Evolutionary conservation across 2,329 filamentous ascomycete species (phyloP).

Genomic region (Tolypocladium endophyticum): DNA sequence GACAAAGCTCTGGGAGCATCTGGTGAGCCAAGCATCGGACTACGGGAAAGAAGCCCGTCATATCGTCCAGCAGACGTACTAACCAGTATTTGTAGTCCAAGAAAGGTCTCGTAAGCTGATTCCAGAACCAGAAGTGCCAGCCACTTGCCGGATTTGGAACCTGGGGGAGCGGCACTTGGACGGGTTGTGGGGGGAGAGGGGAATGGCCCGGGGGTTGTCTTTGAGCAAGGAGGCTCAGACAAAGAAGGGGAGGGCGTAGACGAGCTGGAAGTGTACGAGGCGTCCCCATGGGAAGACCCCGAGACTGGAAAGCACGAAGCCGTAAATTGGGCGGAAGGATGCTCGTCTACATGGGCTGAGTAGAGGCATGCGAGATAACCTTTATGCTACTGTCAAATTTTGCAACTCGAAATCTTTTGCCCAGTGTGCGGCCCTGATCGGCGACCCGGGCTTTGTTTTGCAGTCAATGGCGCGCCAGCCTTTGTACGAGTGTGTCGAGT

Average conservation of each 20-base stretch:
- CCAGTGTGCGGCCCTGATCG: neutral
- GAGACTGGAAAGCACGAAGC: neutral
- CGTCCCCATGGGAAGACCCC: neutral
- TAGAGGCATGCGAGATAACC: neutral
- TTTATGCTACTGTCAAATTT: neutral
- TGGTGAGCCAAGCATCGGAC: constrained; percentile 28
- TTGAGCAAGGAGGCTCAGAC: neutral
- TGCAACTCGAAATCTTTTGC: neutral
- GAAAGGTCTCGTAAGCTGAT: constrained; percentile 28
- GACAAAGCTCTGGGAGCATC: constrained; percentile 92
- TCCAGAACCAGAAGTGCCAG: neutral
- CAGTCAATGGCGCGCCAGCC: neutral
- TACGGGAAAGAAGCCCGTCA: neutral
- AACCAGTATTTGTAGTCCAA: constrained; percentile 18
- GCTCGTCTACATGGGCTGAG: neutral
- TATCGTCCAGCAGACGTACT: neutral
- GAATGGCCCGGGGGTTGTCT: neutral
- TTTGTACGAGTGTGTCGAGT: neutral
- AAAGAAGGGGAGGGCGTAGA: neutral
- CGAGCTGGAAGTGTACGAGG: neutral
- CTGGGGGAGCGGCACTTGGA: neutral
- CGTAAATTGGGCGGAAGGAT: neutral
- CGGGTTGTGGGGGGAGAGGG: neutral
- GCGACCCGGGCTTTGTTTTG: neutral
- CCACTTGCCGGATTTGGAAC: neutral